These are phyloP conservation scores for Flaveria trinervia DNA, from an alignment of 129 eudicot genomes.

Conservation along the genomic window DNA sequence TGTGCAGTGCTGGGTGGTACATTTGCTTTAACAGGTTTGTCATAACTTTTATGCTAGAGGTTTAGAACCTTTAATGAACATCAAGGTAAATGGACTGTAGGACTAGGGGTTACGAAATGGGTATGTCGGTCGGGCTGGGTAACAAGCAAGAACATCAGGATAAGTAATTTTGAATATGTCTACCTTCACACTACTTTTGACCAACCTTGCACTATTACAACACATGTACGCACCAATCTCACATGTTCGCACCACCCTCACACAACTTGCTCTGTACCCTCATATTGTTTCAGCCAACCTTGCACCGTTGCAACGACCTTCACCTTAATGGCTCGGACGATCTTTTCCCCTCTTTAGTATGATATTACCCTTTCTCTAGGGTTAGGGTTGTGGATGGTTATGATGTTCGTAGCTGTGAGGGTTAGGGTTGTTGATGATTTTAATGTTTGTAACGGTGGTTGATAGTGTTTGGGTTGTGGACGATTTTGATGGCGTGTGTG, in stretches of 20 bases:
- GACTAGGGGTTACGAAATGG: constrained; percentile 3
- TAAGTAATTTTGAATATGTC: neutral
- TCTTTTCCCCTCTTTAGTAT: no score
- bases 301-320: no score
- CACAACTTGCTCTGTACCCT: no score
- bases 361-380: neutral
- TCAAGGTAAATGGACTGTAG: constrained; percentile 16
- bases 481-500: neutral
- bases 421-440: neutral
- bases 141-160: neutral
- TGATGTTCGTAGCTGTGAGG: neutral
- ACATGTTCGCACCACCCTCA: no score
- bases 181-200: no score
- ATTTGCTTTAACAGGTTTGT: constrained; percentile 93
- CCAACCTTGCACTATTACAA: no score
- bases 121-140: neutral
- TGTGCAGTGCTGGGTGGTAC: constrained; percentile 99
- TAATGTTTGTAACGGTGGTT: neutral
- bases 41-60: constrained; percentile 19
- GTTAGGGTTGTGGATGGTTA: neutral
- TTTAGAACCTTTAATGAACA: constrained; percentile 12
- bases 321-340: no score
- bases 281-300: no score
- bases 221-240: no score
- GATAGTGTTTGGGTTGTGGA: neutral